Percentiles rank a stretch among this genome's conserved stretches.
Conservation (phyloP, 2,329 filamentous ascomycete genomes). For the Penicillium freii region DNA sequence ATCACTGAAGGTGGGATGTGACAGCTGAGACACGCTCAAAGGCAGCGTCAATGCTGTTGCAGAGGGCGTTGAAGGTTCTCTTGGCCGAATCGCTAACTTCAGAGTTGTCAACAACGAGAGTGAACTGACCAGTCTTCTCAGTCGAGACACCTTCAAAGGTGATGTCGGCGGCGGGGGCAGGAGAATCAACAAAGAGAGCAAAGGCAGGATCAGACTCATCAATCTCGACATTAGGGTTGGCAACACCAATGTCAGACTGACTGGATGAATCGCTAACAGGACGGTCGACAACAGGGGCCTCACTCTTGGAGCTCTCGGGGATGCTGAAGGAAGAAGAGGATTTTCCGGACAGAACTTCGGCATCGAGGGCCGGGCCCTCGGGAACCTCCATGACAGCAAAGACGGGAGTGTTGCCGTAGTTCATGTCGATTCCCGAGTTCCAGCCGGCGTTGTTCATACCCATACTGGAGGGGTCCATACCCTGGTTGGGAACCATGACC, state of each 20-base stretch:
- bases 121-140: slow-evolving; percentile 65
- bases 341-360: slow-evolving; percentile 69
- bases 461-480: slow-evolving; percentile 67
- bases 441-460: slow-evolving; percentile 51
- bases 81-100: slow-evolving; percentile 29
- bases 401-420: slow-evolving; percentile 44
- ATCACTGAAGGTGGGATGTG: slow-evolving; percentile 43
- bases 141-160: slow-evolving; percentile 54
- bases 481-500: slow-evolving; percentile 78
- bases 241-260: slow-evolving; percentile 21
- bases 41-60: slow-evolving; percentile 43
- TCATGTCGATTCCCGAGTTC: slow-evolving; percentile 48
- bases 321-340: slow-evolving; percentile 54
- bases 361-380: slow-evolving; percentile 61
- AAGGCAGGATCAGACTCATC: slow-evolving; percentile 52
- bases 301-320: slow-evolving; percentile 49
- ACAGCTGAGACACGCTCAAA: slow-evolving; percentile 42
- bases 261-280: slow-evolving; percentile 21
- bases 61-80: slow-evolving; percentile 38
- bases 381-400: slow-evolving; percentile 72
- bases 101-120: slow-evolving; percentile 57
- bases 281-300: slow-evolving; percentile 49
- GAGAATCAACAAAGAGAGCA: slow-evolving; percentile 52
- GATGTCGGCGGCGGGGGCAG: slow-evolving; percentile 36
- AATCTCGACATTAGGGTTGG: slow-evolving; percentile 50